These are phyloP conservation scores for Cladosporium sp. DNA, from an alignment of 2,329 filamentous ascomycete genomes.

Conservation along the genomic window DNA sequence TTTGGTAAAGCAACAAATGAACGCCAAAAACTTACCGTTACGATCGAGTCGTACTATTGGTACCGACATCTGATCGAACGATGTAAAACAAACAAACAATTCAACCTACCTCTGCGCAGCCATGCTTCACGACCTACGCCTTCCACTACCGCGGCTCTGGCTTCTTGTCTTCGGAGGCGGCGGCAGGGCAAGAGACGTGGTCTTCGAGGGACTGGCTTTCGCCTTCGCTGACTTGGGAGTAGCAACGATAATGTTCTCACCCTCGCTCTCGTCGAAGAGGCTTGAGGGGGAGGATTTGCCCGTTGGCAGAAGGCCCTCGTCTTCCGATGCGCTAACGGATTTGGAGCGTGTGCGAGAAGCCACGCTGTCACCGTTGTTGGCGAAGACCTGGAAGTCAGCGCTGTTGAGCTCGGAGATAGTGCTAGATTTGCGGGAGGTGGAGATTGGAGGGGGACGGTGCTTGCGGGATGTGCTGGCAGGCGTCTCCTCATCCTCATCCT, in stretches of 20 bases:
- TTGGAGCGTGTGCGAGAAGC: constrained; percentile 7
- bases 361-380: neutral
- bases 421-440: constrained; percentile 6
- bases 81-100: neutral
- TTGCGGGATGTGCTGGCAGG: neutral
- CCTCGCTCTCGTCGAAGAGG: neutral
- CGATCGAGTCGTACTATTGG: neutral
- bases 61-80: too few species aligned
- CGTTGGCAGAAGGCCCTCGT: neutral
- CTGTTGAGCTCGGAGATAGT: neutral
- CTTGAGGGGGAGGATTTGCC: neutral
- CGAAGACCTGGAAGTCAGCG: neutral
- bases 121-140: neutral
- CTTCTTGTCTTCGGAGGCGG: neutral
- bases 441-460: neutral
- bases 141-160: neutral
- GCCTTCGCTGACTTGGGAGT: neutral
- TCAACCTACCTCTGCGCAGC: neutral
- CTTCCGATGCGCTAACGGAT: neutral
- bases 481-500: neutral
- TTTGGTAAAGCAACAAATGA: neutral
- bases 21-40: neutral
- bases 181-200: neutral
- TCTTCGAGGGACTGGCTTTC: neutral
- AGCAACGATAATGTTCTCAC: neutral